These are phyloP conservation scores for Pichia norvegensis DNA, from an alignment of 1,139 yeast genomes.

Conservation along the genomic window DNA sequence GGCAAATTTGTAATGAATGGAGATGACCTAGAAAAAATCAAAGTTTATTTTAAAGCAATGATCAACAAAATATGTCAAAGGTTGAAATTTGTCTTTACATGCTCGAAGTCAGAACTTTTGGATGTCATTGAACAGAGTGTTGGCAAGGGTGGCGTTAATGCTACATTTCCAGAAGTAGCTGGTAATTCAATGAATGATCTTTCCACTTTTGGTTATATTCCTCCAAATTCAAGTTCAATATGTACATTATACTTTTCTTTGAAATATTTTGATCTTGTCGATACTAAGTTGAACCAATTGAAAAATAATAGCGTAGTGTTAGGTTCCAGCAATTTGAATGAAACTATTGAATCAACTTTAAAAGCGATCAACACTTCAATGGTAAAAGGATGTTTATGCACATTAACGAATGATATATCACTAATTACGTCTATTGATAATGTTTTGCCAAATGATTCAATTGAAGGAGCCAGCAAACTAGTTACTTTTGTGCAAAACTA, in stretches of 20 bases:
- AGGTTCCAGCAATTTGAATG: constrained; percentile 32
- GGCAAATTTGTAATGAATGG: constrained; percentile 2
- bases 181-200: constrained; percentile 20
- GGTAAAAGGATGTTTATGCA: constrained; percentile 22
- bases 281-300: constrained; percentile 21
- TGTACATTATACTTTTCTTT: constrained; percentile 40
- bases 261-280: constrained; percentile 30
- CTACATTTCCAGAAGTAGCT: constrained; percentile 6
- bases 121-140: constrained; percentile 15
- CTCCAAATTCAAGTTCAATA: constrained; percentile 53
- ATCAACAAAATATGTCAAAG: constrained; percentile 31
- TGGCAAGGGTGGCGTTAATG: constrained; percentile 11
- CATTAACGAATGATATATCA: constrained; percentile 21
- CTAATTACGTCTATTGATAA: constrained; percentile 20
- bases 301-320: constrained; percentile 19
- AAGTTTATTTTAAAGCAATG: constrained; percentile 31
- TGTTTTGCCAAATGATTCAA: constrained; percentile 21
- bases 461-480: constrained; percentile 41
- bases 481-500: constrained; percentile 38
- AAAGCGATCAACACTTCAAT: constrained; percentile 20
- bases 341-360: constrained; percentile 16
- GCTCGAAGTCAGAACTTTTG: constrained; percentile 29
- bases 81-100: constrained; percentile 31
- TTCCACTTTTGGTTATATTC: constrained; percentile 45
- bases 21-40: constrained; percentile 23